Evolutionary conservation across 2,329 filamentous ascomycete genomes (phyloP), one percentile per base, ranked within the genome.

Genomic region (Aspergillus oerlinghausenensis): DNA sequence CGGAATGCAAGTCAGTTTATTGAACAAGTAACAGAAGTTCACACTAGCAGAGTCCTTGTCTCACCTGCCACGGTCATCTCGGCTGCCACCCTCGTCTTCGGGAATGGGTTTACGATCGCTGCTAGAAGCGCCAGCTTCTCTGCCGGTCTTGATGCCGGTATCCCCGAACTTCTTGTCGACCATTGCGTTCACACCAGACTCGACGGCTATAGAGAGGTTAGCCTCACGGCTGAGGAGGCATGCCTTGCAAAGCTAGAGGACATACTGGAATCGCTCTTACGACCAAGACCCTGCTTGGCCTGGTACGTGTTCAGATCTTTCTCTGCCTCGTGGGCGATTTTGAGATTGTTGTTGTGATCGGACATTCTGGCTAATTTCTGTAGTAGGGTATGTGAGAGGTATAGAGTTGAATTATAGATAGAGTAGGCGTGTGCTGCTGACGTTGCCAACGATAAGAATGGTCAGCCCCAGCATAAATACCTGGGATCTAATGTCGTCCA

Each of bases 161-260:
- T 73, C 66, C 11, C 66, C 64, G 65, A 78, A 78, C 54, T 72
- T 71, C 51, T 67, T 65, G 28, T 73, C 65, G 28, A 68, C 75
- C 55, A 68, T 67, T 61, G 71, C 70, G 56, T 78, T 69, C 57
- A 78, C 69, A 28, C 75, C 75, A 23, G 75, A 77, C 59, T 78
- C 76, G 23, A 65, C 49, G 25, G 70, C 74, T 76, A 19, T 9
- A 23, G 7, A 2, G 14, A 19, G 10, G 9, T 60, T 45, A 55
- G 38, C 19, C 11, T 2, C 21, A 10, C 6, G 19, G 2, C 19
- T 26, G 23, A 23, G 4, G 5, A 25, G 23, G 38, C 9, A 23
- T 32, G 10, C n/a, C 26, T 19, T 8, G 38, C n/a, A 38, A 42
- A 11, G 25, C 6, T 23, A 8, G 26, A 6, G 26, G 19, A 62